Base-by-base conservation (phyloP, 176 grass and related monocot genomes). In the Dactylis glomerata region DNA sequence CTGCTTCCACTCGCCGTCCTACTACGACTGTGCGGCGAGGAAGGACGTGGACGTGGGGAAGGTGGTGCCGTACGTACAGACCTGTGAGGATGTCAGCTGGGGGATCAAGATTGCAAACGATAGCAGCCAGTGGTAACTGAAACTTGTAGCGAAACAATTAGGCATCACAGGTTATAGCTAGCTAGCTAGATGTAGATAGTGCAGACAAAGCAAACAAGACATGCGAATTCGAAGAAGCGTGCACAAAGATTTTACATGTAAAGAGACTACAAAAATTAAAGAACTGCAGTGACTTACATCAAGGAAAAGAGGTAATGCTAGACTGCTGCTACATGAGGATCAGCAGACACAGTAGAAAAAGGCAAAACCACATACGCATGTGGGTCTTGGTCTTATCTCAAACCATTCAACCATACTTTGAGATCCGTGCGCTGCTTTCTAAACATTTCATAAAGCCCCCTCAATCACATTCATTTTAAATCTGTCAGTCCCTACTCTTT, bases 1-100 rank as follows among this genome's bases (percentile, higher is more conserved):
- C 4, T 97, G 94, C 73, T 91, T 91, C 47, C 92, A 95, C 64
- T 22, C 71, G 5, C 92, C 95, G 45, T 86, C 92, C 0, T 33
- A 42, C 41, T 11, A 11, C 41, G 41, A 42, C 41, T 42, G 41
- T 9, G 41, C 41, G 8, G 41, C 41, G 8, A 11, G 41, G 41
- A 42, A 42, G 41, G 41, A 11, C 41, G 41, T 42, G 41, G 41
- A 42, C 8, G 41, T 42, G 41, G 8, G 41, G 8, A 42, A 42
- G 41, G 41, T 42, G 41, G 1, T 42, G 6, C 41, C 41, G 8
- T 42, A 42, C 41, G 41, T 42, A 7, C 41, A n/a, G 8, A 86
- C 67, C 13, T 97, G 92, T 27, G 90, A 86, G 5, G 95, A 97
- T 38, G 68, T 66, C 11, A 73, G 69, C 69, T 73, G 69, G 69